Conservation (phyloP, 345 rosid species). For the Kandelia obovata region DNA sequence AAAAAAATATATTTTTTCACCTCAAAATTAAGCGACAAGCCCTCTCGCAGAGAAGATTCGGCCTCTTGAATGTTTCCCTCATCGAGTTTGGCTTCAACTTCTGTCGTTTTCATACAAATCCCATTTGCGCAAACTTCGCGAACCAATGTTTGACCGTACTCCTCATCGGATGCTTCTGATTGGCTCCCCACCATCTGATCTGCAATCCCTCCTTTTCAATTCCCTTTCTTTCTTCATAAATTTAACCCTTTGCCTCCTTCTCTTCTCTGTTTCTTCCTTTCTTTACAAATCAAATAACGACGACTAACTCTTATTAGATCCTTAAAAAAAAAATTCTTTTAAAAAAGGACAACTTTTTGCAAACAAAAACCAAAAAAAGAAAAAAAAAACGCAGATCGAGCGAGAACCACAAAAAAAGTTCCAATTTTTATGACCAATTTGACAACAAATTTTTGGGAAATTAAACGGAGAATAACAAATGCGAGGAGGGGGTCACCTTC, state of each 20-base stretch:
- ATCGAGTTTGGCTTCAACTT: conserved; percentile 87
- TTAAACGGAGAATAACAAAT: too few species aligned
- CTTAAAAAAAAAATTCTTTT: too few species aligned
- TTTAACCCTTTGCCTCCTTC: background rate
- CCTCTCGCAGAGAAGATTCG: conserved; percentile 85
- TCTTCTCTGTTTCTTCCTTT: too few species aligned
- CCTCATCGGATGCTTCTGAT: conserved; percentile 35
- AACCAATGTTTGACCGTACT: conserved; percentile 26
- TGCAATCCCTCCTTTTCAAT: background rate
- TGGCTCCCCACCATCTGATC: conserved; percentile 27
- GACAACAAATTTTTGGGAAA: too few species aligned
- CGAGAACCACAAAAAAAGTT: too few species aligned
- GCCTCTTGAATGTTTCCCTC: conserved; percentile 90
- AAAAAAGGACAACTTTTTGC: too few species aligned
- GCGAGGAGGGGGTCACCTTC: too few species aligned
- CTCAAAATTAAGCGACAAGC: conserved; percentile 81
- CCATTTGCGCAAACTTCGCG: conserved; percentile 75
- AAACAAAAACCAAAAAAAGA: too few species aligned
- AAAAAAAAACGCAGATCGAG: too few species aligned
- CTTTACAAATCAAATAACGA: too few species aligned
- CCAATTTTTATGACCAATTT: too few species aligned
- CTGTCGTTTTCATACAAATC: conserved; percentile 51
- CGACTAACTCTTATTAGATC: too few species aligned
- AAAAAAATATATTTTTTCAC: conserved; percentile 21
- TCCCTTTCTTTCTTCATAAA: conserved; percentile 15